phyloP scores from a whole-genome alignment of 164 flowering plant genomes.

The Nymphaea thermarum region DNA sequence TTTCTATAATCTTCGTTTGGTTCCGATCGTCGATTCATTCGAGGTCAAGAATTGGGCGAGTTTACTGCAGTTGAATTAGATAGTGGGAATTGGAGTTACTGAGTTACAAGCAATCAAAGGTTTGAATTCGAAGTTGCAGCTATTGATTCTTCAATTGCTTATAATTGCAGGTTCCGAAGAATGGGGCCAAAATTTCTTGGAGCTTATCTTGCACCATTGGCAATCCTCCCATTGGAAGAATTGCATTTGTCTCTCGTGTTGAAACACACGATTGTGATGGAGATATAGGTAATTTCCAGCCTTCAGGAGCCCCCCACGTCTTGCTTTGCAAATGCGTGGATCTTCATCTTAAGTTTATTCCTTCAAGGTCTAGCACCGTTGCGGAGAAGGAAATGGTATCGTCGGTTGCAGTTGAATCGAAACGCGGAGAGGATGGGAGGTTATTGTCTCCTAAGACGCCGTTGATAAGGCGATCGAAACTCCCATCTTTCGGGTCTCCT shows the following conservation, averaged over 20 bases:
- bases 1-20: not conserved
- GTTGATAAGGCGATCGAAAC: conserved; percentile 15
- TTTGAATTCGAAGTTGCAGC: not conserved
- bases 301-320: conserved; percentile 7
- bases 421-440: conserved; percentile 18
- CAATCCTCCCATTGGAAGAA: conserved; percentile 47
- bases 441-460: conserved; percentile 63
- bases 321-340: conserved; percentile 34
- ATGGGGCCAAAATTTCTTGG: conserved; percentile 58
- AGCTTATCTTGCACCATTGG: conserved; percentile 62
- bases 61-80: too few relatives aligned
- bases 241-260: conserved; percentile 43
- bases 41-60: too few relatives aligned
- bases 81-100: too few relatives aligned
- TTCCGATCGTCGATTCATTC: too few relatives aligned
- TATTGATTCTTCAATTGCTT: not conserved
- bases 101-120: not conserved
- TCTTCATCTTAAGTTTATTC: conserved; percentile 37
- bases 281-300: too few relatives aligned
- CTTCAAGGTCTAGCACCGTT: conserved; percentile 11
- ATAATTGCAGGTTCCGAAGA: conserved; percentile 45
- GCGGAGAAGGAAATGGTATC: conserved; percentile 4
- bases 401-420: conserved; percentile 9
- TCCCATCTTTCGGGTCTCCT: conserved; percentile 16
- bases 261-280: conserved; percentile 9